Evolutionary conservation across 2,329 filamentous ascomycete species (phyloP), one percentile per base, ranked within the genome.

Genomic region (Pseudogymnoascus sp.): DNA sequence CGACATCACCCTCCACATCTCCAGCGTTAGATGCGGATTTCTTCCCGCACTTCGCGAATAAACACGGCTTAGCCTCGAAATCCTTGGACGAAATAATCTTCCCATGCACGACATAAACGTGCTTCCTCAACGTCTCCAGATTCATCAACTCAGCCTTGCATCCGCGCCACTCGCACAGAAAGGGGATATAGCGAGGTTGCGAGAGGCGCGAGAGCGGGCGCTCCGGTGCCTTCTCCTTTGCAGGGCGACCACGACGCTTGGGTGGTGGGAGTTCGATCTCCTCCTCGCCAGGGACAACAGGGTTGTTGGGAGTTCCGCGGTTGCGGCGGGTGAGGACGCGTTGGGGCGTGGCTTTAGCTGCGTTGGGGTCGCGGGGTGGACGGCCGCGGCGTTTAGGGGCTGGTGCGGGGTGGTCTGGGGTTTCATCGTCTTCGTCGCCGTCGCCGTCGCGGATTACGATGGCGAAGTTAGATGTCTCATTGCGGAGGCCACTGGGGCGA

Each of bases 61-160:
- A 58, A 58, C 71, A 71, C 30, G 65, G 18, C 5, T 57, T 15
- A 9, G 28, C 15, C 3, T 2, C 15, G 7, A 20, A 41, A 4
- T 41, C 58, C 15, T 3, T 5, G 3, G 2, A 3, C 12, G 6
- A 2, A 28, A 5, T 7, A 47, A 57, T 59, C 33, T 65, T 65
- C 4, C 61, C 74, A 68, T 87, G 84, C 2, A 85, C 75, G 12
- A 76, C 66, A 15, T 71, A 68, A 12, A 87, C 71, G 64, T 87
- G 84, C 61, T 73, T 74, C 22, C 79, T 75, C 39, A 87, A 70
- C 8, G 83, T 87, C 11, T 81, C 80, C 61, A 85, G 71, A 66
- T 87, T 87, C 58, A 86, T 82, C 50, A 87, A 73, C 71, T 86
- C 81, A 3, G 84, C 84, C 30, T 75, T 77, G 67, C 84, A 87